Conservation (phyloP, 306 rosid genomes). For the Cicer bijugum region DNA sequence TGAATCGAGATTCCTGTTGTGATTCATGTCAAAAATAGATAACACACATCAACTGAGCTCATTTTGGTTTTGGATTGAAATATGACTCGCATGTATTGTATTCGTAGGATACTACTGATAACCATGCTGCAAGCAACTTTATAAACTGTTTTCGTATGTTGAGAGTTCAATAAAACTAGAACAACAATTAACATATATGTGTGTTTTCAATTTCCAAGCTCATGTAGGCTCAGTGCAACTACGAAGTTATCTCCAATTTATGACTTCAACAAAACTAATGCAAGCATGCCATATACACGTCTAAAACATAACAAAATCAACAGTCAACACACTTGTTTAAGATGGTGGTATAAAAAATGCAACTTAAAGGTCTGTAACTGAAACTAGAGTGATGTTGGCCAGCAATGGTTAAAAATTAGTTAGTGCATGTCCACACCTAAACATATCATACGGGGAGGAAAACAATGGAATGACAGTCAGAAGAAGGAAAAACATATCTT, state of each 20-base stretch:
- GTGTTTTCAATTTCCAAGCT: conserved; percentile 4
- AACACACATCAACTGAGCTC: background rate
- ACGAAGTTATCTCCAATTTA: background rate
- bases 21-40: no score
- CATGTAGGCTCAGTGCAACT: background rate
- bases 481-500: conserved; percentile 10
- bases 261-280: background rate
- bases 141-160: background rate
- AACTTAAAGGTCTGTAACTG: conserved; percentile 11
- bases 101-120: no score
- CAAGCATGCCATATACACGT: background rate
- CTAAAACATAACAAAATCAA: conserved; percentile 8
- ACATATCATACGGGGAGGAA: background rate
- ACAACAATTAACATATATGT: background rate
- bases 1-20: no score
- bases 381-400: conserved; percentile 1
- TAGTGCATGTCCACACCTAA: conserved; percentile 20
- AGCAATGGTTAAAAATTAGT: background rate
- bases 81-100: background rate
- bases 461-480: background rate
- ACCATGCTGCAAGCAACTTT: background rate
- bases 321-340: background rate
- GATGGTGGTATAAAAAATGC: conserved; percentile 10
- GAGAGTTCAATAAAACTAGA: conserved; percentile 1
- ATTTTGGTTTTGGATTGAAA: background rate